Percentiles rank a stretch among this genome's conserved stretches.
Evolutionary conservation across 2,329 filamentous ascomycete species (phyloP).

Genomic region (Tothia fuscella): DNA sequence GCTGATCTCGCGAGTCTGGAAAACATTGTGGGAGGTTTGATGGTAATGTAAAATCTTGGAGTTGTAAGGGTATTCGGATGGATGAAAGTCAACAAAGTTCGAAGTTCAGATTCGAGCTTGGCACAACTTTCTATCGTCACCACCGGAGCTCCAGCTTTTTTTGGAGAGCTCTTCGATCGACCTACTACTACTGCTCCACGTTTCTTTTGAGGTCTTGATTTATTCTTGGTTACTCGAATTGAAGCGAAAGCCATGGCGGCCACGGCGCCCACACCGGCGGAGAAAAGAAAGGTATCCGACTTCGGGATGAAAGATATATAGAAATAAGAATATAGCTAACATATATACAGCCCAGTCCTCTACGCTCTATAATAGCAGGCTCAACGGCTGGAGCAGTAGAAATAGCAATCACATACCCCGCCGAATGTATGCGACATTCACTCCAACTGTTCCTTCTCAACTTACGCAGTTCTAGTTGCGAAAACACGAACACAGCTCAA

Average conservation of each 20-base stretch:
- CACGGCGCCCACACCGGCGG: constrained; percentile 19
- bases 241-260: constrained; percentile 10
- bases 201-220: not conserved
- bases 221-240: too few relatives aligned
- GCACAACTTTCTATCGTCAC: too few relatives aligned
- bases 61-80: too few relatives aligned
- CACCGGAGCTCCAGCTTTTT: too few relatives aligned
- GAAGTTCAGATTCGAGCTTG: too few relatives aligned
- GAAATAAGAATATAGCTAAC: too few relatives aligned
- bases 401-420: constrained; percentile 92
- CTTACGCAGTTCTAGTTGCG: constrained; percentile 61
- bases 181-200: too few relatives aligned
- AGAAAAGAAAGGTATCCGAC: constrained; percentile 29
- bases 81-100: too few relatives aligned
- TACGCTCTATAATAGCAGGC: constrained; percentile 85
- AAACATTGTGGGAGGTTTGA: not conserved
- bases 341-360: constrained; percentile 51
- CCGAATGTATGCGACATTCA: constrained; percentile 56
- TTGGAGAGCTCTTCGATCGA: too few relatives aligned
- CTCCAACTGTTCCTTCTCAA: too few relatives aligned
- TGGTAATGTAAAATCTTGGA: not conserved
- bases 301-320: too few relatives aligned
- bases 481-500: constrained; percentile 95
- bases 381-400: constrained; percentile 90
- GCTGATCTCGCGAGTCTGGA: constrained; percentile 1